phyloP scores from a whole-genome alignment of 129 eudicot species.

The Flaveria bidentis region DNA sequence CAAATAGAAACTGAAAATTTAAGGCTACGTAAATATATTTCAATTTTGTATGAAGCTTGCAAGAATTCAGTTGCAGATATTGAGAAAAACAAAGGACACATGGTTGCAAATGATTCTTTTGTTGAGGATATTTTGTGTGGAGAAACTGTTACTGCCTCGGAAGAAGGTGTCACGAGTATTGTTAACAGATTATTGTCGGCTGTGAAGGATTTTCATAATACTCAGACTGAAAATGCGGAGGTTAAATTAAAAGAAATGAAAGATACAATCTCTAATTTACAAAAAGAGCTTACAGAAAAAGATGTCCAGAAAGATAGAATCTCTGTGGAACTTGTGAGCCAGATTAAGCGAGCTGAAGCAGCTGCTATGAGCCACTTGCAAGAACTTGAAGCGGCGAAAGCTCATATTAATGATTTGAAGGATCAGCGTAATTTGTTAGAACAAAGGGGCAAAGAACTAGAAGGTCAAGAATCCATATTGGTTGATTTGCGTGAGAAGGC shows the following conservation, averaged over 20 bases:
- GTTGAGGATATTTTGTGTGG: conserved; percentile 32
- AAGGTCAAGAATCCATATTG: conserved; percentile 46
- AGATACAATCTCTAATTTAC: conserved; percentile 55
- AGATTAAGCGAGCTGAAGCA: conserved; percentile 84
- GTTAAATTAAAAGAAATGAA: conserved; percentile 61
- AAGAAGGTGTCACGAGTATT: conserved; percentile 44
- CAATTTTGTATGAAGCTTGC: conserved; percentile 68
- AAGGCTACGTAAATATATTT: conserved; percentile 42
- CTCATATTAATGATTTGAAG: conserved; percentile 50
- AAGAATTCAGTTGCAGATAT: conserved; percentile 54
- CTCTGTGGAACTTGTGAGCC: conserved; percentile 72
- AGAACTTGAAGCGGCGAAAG: conserved; percentile 60
- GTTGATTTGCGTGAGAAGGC: conserved; percentile 51
- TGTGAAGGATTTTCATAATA: conserved; percentile 47
- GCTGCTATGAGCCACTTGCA: conserved; percentile 57
- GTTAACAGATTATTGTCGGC: conserved; percentile 47
- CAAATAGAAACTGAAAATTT: conserved; percentile 57
- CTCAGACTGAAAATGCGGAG: conserved; percentile 47
- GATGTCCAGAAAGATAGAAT: conserved; percentile 77
- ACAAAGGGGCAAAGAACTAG: conserved; percentile 56
- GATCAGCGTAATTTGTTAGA: conserved; percentile 46
- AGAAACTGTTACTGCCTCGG: conserved; percentile 39
- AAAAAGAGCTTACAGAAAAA: conserved; percentile 84
- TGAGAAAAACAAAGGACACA: conserved; percentile 50
- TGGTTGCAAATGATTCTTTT: conserved; percentile 39